These are phyloP conservation scores for Gaultheria prostrata DNA, from an alignment of 148 eudicot species.

Conservation along the genomic window DNA sequence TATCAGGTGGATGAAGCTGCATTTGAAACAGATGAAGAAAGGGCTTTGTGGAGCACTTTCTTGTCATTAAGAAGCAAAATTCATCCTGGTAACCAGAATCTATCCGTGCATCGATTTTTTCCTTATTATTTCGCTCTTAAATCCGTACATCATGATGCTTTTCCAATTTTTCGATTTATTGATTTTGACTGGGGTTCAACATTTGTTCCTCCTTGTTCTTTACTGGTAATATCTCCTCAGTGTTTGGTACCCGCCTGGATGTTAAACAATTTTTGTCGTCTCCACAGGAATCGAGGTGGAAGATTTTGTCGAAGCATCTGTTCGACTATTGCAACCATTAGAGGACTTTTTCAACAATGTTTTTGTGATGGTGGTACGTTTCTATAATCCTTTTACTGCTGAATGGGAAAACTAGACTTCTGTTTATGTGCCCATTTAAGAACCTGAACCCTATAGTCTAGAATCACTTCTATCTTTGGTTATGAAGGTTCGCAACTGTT, in stretches of 20 bases:
- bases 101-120: background rate
- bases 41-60: slow-evolving; percentile 79
- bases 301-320: slow-evolving; percentile 67
- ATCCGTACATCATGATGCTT: slow-evolving; percentile 5
- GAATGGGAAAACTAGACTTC: background rate
- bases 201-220: background rate
- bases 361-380: slow-evolving; percentile 99
- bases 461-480: background rate
- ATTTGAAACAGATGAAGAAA: slow-evolving; percentile 76
- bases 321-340: slow-evolving; percentile 66
- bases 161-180: background rate
- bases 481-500: background rate
- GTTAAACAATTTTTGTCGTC: background rate
- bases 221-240: background rate
- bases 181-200: background rate
- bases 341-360: slow-evolving; percentile 85
- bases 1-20: slow-evolving; percentile 77
- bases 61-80: slow-evolving; percentile 58
- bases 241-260: background rate
- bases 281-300: slow-evolving; percentile 74
- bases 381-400: background rate
- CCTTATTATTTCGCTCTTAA: background rate
- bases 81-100: slow-evolving; percentile 51
- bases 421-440: background rate
- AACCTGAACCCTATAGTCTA: too few species aligned